Evolutionary conservation across 306 rosid genomes (phyloP), one percentile per base, ranked within the genome.

Genomic region (Luffa acutangula): DNA sequence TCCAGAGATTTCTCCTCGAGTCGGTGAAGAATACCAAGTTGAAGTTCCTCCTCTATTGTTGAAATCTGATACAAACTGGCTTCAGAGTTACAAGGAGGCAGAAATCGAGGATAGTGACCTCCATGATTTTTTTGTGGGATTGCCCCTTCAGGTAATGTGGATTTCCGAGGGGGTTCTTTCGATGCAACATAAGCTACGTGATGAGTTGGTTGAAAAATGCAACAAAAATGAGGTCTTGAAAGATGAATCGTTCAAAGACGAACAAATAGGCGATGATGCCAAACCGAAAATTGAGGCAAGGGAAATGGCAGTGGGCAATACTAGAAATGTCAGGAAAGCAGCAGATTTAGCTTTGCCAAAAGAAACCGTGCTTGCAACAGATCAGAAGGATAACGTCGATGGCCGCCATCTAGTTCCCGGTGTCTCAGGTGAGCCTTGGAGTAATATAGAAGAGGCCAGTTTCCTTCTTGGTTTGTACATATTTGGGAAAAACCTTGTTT

Each of bases 381-480:
- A 41, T 59, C 80, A 75, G 53, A 83, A 82, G 63, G 78, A 77
- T 42, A 66, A 65, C 46, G 84, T 79, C 45, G 81, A 79, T 77
- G 86, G 87, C 17, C 72, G 60, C 41, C 39, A 46, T 72, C 85
- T 86, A 9, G 97, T 95, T 83, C 99, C 97, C 5, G 99, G 91
- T 58, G 82, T 87, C 75, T 86, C 74, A 17, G 81, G 84, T 76
- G 89, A 78, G 48, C 41, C 73, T 58, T 92, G 93, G 97, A 89
- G 79, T 87, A 88, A 83, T 74, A 80, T 76, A 56, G 97, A 95
- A 85, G 91, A 88, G 86, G 87, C 87, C 36, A 54, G 92, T 84
- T 88, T 95, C 72, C 84, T 89, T 84, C 97, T 95, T 66, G 92
- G 96, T 52, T 83, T 95, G 79, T 93, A 91, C 84, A 85, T 95